Evolutionary conservation across 1,139 yeast species (phyloP), one percentile per base, ranked within the genome.

Genomic region (Kodamaea alishanica): DNA sequence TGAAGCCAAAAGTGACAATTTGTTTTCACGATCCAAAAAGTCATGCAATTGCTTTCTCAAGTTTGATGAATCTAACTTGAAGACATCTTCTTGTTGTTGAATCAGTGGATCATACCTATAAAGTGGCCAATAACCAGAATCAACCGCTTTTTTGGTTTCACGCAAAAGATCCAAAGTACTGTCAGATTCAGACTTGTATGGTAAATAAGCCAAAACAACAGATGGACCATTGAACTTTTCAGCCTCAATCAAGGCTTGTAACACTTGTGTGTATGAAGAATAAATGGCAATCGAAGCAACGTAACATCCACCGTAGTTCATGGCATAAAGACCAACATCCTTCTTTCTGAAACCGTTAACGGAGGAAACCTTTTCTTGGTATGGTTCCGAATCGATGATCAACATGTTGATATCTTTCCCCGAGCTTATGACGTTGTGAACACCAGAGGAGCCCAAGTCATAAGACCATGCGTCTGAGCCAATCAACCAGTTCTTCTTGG

Each of bases 401-500:
- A 90, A 77, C 78, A 90, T 77, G 61, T 92, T 92, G 52, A 90
- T 66, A 56, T 89, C 86, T 58, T 81, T 74, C 34, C 84, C 84
- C 0, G 92, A 81, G 26, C 89, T 67, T 35, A 90, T 69, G 10
- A 88, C 83, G 55, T 82, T 84, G 61, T 92, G 97, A 38, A 90
- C 85, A 60, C 97, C 96, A 8, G 96, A 84, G 48, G 86, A 74
- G 30, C 97, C 97, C 50, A 87, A 70, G 66, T 90, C 97, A 58
- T 84, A 89, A 15, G 96, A 77, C 97, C 98, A 90, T 26, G 95
- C 80, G 62, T 90, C 97, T 6, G 97, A 88, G 22, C 97, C 97
- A 46, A 92, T 72, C 46, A 90, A 70, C 98, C 98, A 90, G 44
- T 79, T 74, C 23, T 84, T 71, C 38, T 70, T 68, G 31, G 69